Evolutionary conservation across 345 rosid species (phyloP).

Genomic region (Lepidium didymum): DNA sequence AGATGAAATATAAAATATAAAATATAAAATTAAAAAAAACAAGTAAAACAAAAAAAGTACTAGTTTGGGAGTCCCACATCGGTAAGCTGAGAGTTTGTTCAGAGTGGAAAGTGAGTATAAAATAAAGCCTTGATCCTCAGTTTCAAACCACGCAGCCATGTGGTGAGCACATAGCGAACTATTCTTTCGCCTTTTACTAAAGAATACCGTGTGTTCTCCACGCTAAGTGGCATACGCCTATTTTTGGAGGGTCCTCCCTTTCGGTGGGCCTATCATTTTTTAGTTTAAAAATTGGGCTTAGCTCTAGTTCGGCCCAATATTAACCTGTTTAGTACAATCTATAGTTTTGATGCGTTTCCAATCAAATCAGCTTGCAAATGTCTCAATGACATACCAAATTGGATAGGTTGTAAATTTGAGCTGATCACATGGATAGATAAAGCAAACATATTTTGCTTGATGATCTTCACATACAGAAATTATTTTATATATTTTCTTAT

Average conservation of each 20-base stretch:
- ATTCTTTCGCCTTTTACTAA: slow-evolving; percentile 31
- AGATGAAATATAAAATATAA: too few species aligned
- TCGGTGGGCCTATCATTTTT: background rate
- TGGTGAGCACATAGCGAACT: slow-evolving; percentile 27
- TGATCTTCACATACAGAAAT: background rate
- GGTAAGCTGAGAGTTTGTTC: background rate
- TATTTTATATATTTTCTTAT: background rate
- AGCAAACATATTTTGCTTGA: background rate
- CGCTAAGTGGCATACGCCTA: slow-evolving; percentile 26
- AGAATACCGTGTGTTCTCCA: slow-evolving; percentile 28
- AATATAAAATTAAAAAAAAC: too few species aligned
- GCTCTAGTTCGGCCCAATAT: too few species aligned
- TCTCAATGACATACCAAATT: background rate
- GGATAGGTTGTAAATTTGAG: background rate
- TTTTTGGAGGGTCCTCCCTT: slow-evolving; percentile 22
- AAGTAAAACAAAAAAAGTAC: background rate
- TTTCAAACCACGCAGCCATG: background rate
- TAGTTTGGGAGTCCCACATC: slow-evolving; percentile 6
- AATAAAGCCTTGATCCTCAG: background rate
- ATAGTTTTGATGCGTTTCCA: too few species aligned
- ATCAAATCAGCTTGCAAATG: background rate
- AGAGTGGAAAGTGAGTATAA: background rate
- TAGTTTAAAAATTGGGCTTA: too few species aligned
- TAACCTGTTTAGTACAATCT: too few species aligned
- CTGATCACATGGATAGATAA: background rate